Evolutionary conservation across 495 filamentous ascomycete species (phyloP).

Genomic region (Penicillium canescens): DNA sequence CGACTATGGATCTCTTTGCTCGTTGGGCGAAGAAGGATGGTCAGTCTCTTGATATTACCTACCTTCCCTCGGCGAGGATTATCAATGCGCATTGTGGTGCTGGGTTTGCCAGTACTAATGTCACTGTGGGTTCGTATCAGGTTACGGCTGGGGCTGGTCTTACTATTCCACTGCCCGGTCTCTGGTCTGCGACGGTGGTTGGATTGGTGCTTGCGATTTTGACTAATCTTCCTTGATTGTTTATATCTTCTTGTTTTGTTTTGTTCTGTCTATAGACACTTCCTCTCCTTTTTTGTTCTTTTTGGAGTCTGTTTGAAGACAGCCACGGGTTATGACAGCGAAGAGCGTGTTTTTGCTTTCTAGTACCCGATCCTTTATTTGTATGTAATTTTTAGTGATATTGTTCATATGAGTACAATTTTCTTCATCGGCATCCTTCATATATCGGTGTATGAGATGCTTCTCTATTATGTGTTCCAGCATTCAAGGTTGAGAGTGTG

Average conservation of each 20-base stretch:
- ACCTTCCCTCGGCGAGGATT: slow-evolving; percentile 61
- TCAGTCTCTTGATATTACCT: slow-evolving; percentile 58
- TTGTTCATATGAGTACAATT: slow-evolving; percentile 5
- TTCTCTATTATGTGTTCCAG: neutral
- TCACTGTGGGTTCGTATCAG: slow-evolving; percentile 44
- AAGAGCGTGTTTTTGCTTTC: slow-evolving; percentile 14
- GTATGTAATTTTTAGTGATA: slow-evolving; percentile 4
- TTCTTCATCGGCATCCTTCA: neutral
- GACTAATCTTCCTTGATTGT: neutral
- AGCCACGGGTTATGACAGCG: slow-evolving; percentile 27
- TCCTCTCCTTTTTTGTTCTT: slow-evolving; percentile 8
- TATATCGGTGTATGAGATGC: neutral
- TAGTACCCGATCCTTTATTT: neutral
- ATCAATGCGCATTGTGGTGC: slow-evolving; percentile 67
- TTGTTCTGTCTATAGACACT: slow-evolving; percentile 1
- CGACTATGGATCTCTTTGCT: slow-evolving; percentile 71
- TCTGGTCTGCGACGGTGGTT: neutral
- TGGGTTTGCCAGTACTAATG: slow-evolving; percentile 58
- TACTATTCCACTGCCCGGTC: neutral
- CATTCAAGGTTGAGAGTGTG: no score
- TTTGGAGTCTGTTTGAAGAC: slow-evolving; percentile 5
- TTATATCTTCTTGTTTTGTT: neutral
- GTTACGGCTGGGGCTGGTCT: slow-evolving; percentile 15
- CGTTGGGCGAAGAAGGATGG: slow-evolving; percentile 57
- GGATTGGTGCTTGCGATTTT: neutral